phyloP scores from a whole-genome alignment of 2,329 filamentous ascomycete genomes.

The Fonsecaea pedrosoi region DNA sequence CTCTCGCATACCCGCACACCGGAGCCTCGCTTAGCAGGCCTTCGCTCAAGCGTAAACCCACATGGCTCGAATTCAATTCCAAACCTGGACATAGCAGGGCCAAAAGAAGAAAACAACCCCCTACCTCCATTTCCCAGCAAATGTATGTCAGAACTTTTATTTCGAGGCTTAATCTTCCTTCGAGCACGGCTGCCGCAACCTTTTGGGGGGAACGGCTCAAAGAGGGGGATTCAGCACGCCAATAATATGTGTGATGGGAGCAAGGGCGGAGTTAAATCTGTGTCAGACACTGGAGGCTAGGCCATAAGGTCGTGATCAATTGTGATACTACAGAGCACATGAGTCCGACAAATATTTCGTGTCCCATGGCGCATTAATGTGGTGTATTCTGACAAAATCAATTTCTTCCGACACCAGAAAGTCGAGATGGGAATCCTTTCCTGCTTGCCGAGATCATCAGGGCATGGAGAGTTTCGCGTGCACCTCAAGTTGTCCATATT shows the following conservation, averaged over 20 bases:
- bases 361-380: not conserved
- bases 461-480: not conserved
- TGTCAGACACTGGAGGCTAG: not conserved
- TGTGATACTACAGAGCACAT: not conserved
- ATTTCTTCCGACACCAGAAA: not conserved
- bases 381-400: not conserved
- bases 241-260: not conserved
- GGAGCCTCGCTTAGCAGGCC: not conserved
- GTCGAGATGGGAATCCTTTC: not conserved
- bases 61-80: slow-evolving; percentile 6
- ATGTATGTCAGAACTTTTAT: slow-evolving; percentile 31
- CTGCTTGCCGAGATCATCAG: not conserved
- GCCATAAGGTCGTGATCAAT: not conserved
- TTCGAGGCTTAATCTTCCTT: slow-evolving; percentile 14
- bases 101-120: slow-evolving; percentile 13
- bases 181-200: not conserved
- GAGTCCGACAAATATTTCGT: not conserved
- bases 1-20: not conserved
- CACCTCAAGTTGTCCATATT: not conserved
- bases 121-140: slow-evolving; percentile 16
- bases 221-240: not conserved
- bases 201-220: not conserved
- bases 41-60: not conserved
- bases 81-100: not conserved
- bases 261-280: not conserved